Base-by-base conservation (phyloP, 495 filamentous ascomycete species). In the Daldinia childiae region DNA sequence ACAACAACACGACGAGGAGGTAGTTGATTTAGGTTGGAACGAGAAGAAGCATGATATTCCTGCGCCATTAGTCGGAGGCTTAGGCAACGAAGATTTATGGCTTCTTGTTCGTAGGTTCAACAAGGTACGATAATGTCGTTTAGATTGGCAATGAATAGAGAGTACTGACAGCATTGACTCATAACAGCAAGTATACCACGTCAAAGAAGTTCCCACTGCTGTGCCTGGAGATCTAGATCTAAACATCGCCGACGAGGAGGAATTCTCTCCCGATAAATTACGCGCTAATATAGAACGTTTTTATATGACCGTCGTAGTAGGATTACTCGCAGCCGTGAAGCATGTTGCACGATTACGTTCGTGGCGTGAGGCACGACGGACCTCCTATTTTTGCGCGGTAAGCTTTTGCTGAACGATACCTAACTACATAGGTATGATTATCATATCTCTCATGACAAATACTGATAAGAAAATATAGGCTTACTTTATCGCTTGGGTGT, bases 61-160 rank as follows among this genome's bases (percentile, higher is more conserved):
- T 0, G 81, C 79, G 8, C 88, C 89, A 0, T 75, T 97, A 4
- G 87, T 95, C 21, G 91, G 88, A 2, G 91, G 91, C 0, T 75
- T 97, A 51, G 82, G 82, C n/a, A 95, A 96, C 77, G 92, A 97
- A 55, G 90, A 95, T 74, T 80, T 97, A 4, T 97, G 93, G 91
- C 80, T 91, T 68, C 81, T 95, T 21, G 82, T 94, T 58, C 86
- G 93, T 41, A 85, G 93, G 1, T 97, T 97, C 73, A 91, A 97
- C 75, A 95, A 95, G 86, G 92, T 90, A 78, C 24, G 77, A 48
- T 1, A 4, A 8, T 0, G 14, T 21, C 17, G 6, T 34, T 55
- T 30, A 7, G 1, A 38, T 29, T 8, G 9, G 0, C 29, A 19
- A n/a, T n/a, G n/a, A n/a, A n/a, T n/a, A n/a, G n/a, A 24, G 26